Evolutionary conservation across 2,329 filamentous ascomycete species (phyloP), one percentile per base, ranked within the genome.

Genomic region (Colletotrichum sp.): DNA sequence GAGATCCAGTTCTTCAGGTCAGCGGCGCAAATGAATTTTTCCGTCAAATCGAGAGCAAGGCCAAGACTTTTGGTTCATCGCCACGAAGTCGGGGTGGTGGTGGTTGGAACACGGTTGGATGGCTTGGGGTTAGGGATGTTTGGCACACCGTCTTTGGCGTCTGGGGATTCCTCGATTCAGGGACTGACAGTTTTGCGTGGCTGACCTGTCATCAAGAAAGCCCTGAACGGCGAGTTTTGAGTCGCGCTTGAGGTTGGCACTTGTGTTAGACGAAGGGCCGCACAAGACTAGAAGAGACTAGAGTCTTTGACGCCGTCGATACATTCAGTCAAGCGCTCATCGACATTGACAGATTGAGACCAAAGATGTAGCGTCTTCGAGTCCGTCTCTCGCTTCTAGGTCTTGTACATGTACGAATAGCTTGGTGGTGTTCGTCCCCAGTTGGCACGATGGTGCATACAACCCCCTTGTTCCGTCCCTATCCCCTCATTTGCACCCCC

Each of bases 21-120:
- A 72, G 57, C 59, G 49, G 49, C 73, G 64, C 73, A 66, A 66
- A 68, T 62, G 57, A 76, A 57, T 73, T 76, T 76, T 76, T 76
- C 73, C 73, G 57, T 76, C 73, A 76, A 76, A 73, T 76, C 19
- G 25, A 27, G 13, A 19, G 27, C 22, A n/a, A 64, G 44, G 73
- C 73, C 69, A 76, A 76, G 73, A 52, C 64, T 67, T 39, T 57
- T 63, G 70, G 64, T 36, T 22, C 44, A 49, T 57, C 44, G 73
- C 57, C 70, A 73, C 63, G 36, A 57, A 39, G 30, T 27, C 39
- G 36, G 57, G 36, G 68, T 63, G 32, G 30, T 55, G 32, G 57
- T 55, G 27, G 66, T 57, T 27, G 66, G 62, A 64, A 32, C 11
- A 36, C 29, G 29, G 19, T 25, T 30, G 27, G 55, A 44, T 19